Base-by-base conservation (phyloP, 176 grass and related monocot species). In the Chrysopogon serrulatus region DNA sequence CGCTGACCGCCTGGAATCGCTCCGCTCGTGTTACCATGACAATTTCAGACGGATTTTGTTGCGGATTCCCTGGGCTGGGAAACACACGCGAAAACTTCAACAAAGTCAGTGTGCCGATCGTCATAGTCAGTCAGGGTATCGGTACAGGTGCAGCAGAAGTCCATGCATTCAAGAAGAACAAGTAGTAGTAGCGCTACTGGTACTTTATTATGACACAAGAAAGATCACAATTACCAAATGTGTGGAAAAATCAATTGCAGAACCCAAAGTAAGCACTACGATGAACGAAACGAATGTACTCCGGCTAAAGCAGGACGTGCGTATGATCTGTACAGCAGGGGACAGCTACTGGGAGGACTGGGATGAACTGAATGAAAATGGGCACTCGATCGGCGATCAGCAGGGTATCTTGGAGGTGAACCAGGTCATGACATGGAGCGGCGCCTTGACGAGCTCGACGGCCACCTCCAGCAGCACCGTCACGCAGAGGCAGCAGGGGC, bases 351-450 rank as follows among this genome's bases (percentile, higher is more conserved):
- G 18, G 49, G 49, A 51, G 49, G 49, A 51, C 5, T 21, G 48
- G 48, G 48, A 51, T 21, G 48, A 49, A 49, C 5, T 49, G 47
- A 49, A 10, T 49, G 47, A 49, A 10, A 6, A 21, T 19, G 2
- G 53, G 23, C 53, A 4, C 21, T 23, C 7, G 4, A 12, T 12
- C 0, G 5, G 36, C 5, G 1, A 57, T 68, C 66, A 93, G 37
- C 92, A 94, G 33, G 92, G 92, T 76, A 94, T 94, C 89, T 94
- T 79, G 60, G 89, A 85, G 66, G 92, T 91, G 84, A 94, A 94
- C 89, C 92, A 94, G 10, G 87, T 86, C 84, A 94, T 94, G 86
- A 91, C 92, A 47, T 94, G 92, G 60, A 94, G 89, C 72, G 86
- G 92, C 57, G 89, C 86, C 82, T 91, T 94, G 48, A 94, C 71